Percentiles rank a stretch among this genome's conserved stretches.
Conservation (phyloP, 2,329 filamentous ascomycete species). For the Cadophora luteo-olivacea region DNA sequence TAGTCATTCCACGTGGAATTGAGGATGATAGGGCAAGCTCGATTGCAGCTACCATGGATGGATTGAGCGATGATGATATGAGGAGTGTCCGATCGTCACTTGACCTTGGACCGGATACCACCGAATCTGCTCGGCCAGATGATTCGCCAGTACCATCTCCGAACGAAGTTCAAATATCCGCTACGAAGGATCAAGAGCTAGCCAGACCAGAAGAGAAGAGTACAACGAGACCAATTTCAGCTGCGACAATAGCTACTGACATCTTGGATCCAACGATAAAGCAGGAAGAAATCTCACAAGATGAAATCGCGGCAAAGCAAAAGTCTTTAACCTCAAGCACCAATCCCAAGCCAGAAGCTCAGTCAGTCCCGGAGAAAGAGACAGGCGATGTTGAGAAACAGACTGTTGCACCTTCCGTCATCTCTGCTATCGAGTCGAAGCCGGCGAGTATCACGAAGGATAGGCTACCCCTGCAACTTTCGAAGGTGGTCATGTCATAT, state of each 20-base stretch:
- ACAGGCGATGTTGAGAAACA: conserved; percentile 21
- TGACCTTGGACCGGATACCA: conserved; percentile 27
- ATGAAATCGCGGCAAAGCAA: conserved; percentile 8
- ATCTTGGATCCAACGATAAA: conserved; percentile 18
- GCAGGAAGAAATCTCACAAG: neutral
- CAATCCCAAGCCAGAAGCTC: conserved; percentile 31
- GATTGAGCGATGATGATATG: conserved; percentile 50
- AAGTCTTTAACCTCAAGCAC: conserved; percentile 34
- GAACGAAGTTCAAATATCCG: neutral
- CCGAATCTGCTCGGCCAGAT: conserved; percentile 24
- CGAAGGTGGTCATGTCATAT: conserved; percentile 80
- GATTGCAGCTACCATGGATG: conserved; percentile 64
- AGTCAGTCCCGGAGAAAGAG: conserved; percentile 20
- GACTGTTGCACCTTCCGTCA: conserved; percentile 42
- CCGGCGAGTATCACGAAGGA: conserved; percentile 61
- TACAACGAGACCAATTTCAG: conserved; percentile 14
- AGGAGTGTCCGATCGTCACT: conserved; percentile 40
- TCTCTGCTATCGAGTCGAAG: conserved; percentile 52
- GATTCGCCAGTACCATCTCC: conserved; percentile 13
- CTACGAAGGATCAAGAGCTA: neutral
- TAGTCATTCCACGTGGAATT: conserved; percentile 48
- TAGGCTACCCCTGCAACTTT: conserved; percentile 72
- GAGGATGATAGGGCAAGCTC: conserved; percentile 55
- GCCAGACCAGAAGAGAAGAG: neutral
- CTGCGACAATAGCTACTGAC: conserved; percentile 15